Conservation (phyloP, 75 land plant genomes). For the Ceratopteris richardii region DNA sequence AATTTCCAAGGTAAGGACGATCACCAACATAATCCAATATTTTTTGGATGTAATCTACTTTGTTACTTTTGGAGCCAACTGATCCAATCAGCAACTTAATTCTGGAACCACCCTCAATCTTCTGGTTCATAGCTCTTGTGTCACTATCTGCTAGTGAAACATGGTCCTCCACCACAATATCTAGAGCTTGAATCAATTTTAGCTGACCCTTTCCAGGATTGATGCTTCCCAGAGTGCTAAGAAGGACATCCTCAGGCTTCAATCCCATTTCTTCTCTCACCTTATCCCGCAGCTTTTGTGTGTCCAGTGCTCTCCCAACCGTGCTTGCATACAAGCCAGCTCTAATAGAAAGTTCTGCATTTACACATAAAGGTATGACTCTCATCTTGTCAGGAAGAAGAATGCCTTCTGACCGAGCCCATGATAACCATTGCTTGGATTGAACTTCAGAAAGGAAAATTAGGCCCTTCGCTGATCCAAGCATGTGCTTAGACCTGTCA, state of each 20-base stretch:
- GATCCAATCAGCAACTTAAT: constrained; percentile 84
- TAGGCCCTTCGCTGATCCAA: constrained; percentile 59
- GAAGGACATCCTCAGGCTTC: constrained; percentile 63
- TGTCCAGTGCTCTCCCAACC: constrained; percentile 40
- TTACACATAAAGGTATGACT: constrained; percentile 78
- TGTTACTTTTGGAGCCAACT: constrained; percentile 95
- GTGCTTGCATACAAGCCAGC: constrained; percentile 64
- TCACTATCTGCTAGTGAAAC: background rate
- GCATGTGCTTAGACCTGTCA: constrained; percentile 73
- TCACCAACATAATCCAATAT: constrained; percentile 42
- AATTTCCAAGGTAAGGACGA: constrained; percentile 48
- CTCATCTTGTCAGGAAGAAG: constrained; percentile 35
- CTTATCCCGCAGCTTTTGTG: constrained; percentile 46
- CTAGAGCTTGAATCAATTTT: constrained; percentile 68
- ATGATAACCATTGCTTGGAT: constrained; percentile 71
- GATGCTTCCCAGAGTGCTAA: constrained; percentile 82
- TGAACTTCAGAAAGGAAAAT: constrained; percentile 76
- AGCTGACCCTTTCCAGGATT: constrained; percentile 93
- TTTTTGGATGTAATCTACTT: constrained; percentile 61
- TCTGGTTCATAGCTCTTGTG: background rate
- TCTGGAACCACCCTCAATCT: background rate
- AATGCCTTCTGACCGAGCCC: constrained; percentile 69
- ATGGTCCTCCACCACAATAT: constrained; percentile 35
- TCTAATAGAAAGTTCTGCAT: constrained; percentile 74
- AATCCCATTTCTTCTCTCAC: constrained; percentile 83